Evolutionary conservation across 1,139 yeast genomes (phyloP), one percentile per base, ranked within the genome.

Genomic region (Yamadazyma sp.): DNA sequence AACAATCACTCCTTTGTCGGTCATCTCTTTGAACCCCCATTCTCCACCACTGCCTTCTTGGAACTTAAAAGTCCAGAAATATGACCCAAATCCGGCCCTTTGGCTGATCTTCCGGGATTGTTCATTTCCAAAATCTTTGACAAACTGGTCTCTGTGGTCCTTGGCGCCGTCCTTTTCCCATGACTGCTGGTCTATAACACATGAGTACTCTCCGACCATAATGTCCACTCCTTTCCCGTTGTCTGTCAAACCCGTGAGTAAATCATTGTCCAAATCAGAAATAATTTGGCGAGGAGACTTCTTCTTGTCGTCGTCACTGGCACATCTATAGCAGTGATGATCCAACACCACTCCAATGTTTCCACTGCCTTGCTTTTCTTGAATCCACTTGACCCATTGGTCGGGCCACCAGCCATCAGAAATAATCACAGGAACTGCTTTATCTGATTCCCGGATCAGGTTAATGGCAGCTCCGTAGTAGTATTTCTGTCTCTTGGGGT

Each of bases 351-450:
- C 74, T 1, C 92, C 92, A 15, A 78, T 50, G 18, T 66, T 55
- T 5, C 56, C 56, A 24, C 62, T 59, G 26, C 68, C 52, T 31
- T 73, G 74, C 13, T 59, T 53, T 6, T 62, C 57, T 43, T 70
- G 70, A 5, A 87, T 62, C 82, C 87, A 86, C 40, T 80, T 69
- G 14, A 75, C 82, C 89, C 92, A 87, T 53, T 78, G 86, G 44
- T 76, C 76, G 3, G 94, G 76, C 81, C 89, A 83, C 97, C 97
- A 92, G 3, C 96, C 96, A 57, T 92, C 97, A 2, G 96, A 86
- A 35, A 92, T 85, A 13, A 86, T 65, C 7, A 92, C 68, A 0
- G 96, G 96, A 21, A 88, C 61, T 3, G 63, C 63, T 0, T 57
- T 39, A 52, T 87, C 85, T 9, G 68, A 66, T 18, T 63, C 59